Evolutionary conservation across 2,329 filamentous ascomycete species (phyloP).

Genomic region (Celoporthe dispersa): DNA sequence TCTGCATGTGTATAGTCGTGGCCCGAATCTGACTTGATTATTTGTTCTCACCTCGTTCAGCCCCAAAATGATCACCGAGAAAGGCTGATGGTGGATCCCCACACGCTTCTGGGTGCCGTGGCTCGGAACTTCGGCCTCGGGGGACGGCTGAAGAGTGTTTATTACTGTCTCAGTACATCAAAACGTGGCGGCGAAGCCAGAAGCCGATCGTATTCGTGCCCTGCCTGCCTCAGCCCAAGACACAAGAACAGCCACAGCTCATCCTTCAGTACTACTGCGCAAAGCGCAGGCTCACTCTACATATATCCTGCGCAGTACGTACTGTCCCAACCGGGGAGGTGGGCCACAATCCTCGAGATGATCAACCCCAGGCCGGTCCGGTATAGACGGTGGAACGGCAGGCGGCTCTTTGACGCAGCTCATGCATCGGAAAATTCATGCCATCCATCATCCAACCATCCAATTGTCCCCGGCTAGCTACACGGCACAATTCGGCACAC

Average conservation of each 20-base stretch:
- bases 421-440: not conserved
- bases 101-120: not conserved
- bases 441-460: not conserved
- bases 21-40: not conserved
- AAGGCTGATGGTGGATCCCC: not conserved
- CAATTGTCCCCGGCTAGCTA: not conserved
- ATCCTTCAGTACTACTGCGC: not conserved
- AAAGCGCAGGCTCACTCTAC: not conserved
- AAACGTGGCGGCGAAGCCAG: not conserved
- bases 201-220: not conserved
- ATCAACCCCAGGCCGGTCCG: not conserved
- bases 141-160: not conserved
- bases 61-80: not conserved
- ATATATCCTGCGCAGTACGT: not conserved
- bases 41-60: not conserved
- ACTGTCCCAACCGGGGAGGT: not conserved
- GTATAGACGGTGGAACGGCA: not conserved
- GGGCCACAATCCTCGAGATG: not conserved
- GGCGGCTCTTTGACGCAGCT: slow-evolving; percentile 1
- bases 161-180: not conserved
- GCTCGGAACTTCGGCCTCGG: not conserved
- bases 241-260: not conserved
- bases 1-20: not conserved
- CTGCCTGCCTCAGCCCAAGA: not conserved
- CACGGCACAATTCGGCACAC: not conserved